phyloP scores from a whole-genome alignment of 192 early-diverging fungal genomes.

The Mortierella antarctica region DNA sequence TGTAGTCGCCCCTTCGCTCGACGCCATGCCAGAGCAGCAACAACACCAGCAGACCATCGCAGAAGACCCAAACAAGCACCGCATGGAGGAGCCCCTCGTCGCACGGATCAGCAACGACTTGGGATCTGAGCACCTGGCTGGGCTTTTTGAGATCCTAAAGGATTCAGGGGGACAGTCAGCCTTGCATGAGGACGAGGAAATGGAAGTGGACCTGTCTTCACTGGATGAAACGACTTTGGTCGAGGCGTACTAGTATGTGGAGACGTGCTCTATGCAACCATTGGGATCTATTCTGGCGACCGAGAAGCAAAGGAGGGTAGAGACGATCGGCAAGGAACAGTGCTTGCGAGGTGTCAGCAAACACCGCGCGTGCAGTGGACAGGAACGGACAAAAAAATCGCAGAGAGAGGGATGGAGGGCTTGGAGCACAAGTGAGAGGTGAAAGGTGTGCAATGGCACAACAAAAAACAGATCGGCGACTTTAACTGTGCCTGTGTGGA shows the following conservation, averaged over 20 bases:
- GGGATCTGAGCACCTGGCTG: conserved; percentile 42
- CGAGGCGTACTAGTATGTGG: conserved; percentile 44
- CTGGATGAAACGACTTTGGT: conserved; percentile 44
- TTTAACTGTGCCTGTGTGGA: too few relatives aligned
- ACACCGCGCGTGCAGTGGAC: too few relatives aligned
- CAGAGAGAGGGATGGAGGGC: too few relatives aligned
- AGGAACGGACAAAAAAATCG: too few relatives aligned
- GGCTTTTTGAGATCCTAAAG: conserved; percentile 44
- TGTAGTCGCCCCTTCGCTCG: too few relatives aligned
- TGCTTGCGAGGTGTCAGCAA: too few relatives aligned
- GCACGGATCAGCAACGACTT: conserved; percentile 46
- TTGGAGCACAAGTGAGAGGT: too few relatives aligned
- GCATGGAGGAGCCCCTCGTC: conserved; percentile 43
- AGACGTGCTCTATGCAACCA: conserved; percentile 49
- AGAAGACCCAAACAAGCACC: conserved; percentile 45
- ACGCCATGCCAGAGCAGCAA: too few relatives aligned
- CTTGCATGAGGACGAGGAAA: conserved; percentile 35
- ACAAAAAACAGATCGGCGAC: too few relatives aligned
- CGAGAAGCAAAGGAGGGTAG: conserved; percentile 36
- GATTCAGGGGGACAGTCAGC: conserved; percentile 3
- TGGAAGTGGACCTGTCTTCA: conserved; percentile 46
- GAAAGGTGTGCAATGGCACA: too few relatives aligned
- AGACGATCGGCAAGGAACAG: neutral
- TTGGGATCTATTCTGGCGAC: conserved; percentile 38
- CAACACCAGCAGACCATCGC: too few relatives aligned